Conservation (phyloP, 108 stramenopile genomes). For the Stephanodiscus triporus region DNA sequence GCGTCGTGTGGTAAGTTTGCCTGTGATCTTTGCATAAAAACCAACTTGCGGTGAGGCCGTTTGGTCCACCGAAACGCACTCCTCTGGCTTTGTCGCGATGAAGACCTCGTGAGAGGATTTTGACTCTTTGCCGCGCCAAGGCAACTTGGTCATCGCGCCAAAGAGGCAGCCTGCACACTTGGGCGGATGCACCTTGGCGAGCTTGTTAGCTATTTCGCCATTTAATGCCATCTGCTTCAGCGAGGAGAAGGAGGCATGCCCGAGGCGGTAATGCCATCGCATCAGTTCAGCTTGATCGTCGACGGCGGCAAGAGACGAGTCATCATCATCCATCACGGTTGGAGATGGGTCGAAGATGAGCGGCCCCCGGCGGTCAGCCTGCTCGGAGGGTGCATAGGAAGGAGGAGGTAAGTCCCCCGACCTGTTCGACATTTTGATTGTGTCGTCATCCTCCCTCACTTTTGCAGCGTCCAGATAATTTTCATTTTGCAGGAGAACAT, state of each 20-base stretch:
- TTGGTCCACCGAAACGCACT: neutral
- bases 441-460: too few species aligned
- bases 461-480: too few species aligned
- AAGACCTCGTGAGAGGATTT: neutral
- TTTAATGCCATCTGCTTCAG: neutral
- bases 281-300: neutral
- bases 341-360: neutral
- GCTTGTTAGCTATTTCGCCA: neutral
- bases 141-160: slow-evolving; percentile 1
- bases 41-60: neutral
- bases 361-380: neutral
- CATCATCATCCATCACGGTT: neutral
- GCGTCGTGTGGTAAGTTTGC: slow-evolving; percentile 24
- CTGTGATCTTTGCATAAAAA: neutral
- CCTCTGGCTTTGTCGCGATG: neutral
- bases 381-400: neutral
- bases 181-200: neutral
- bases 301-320: neutral
- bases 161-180: slow-evolving; percentile 8
- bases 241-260: neutral
- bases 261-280: neutral
- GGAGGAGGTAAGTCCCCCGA: neutral
- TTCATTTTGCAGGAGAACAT: too few species aligned
- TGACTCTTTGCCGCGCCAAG: neutral
- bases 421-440: too few species aligned